Evolutionary conservation across 306 rosid genomes (phyloP).

Genomic region (Castanopsis chinensis): DNA sequence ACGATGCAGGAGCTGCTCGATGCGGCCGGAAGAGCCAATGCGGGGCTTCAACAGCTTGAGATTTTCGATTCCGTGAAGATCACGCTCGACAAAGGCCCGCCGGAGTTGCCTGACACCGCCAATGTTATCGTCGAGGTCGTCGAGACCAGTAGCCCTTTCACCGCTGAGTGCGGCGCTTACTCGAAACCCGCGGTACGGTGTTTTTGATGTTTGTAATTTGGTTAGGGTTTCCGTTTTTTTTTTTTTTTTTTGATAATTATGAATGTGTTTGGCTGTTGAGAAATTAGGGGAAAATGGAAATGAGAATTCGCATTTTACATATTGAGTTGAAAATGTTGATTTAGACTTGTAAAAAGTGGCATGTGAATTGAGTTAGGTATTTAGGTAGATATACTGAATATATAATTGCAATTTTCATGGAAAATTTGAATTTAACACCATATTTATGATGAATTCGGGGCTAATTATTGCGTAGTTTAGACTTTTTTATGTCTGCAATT

Average conservation of each 20-base stretch:
- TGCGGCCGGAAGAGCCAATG: conserved; percentile 58
- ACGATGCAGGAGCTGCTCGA: conserved; percentile 78
- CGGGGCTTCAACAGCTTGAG: conserved; percentile 64
- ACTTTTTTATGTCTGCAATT: background rate
- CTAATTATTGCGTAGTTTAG: background rate
- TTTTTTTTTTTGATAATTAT: background rate
- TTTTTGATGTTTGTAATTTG: background rate
- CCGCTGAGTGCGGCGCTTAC: conserved; percentile 71
- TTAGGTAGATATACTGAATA: background rate
- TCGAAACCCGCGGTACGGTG: conserved; percentile 72
- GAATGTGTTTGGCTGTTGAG: conserved; percentile 15
- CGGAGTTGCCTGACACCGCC: conserved; percentile 76
- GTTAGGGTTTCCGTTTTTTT: background rate
- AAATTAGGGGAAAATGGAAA: conserved; percentile 10
- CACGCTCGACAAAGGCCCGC: conserved; percentile 81
- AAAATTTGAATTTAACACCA: background rate
- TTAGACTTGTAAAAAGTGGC: background rate
- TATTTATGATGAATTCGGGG: background rate
- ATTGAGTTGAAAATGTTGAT: background rate
- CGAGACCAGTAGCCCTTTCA: conserved; percentile 48
- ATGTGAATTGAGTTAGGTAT: background rate
- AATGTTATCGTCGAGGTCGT: conserved; percentile 71
- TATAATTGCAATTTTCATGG: background rate
- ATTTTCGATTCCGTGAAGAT: conserved; percentile 70
- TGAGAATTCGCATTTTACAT: background rate